These are phyloP conservation scores for Boletus subcaerulescens DNA, from an alignment of 768 basidiomycete genomes.

Conservation along the genomic window DNA sequence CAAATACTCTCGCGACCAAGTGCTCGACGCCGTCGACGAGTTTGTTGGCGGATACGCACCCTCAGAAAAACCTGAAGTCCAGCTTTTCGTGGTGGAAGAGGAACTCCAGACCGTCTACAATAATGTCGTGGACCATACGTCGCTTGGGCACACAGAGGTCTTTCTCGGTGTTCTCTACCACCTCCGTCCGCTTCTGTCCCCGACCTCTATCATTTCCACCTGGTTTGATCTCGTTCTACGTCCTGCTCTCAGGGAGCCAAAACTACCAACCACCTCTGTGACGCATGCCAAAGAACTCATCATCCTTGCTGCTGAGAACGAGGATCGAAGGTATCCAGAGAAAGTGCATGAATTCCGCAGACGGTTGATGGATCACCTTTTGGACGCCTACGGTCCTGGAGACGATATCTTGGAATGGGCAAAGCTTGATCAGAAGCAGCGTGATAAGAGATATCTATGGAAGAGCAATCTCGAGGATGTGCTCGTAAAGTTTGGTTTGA, in stretches of 20 bases:
- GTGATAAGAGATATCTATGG: conserved; percentile 62
- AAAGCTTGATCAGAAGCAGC: conserved; percentile 58
- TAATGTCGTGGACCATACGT: conserved; percentile 62
- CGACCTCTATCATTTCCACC: conserved; percentile 64
- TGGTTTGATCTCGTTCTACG: conserved; percentile 84
- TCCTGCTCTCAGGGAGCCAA: conserved; percentile 73
- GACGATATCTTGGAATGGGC: conserved; percentile 76
- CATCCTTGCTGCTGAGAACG: conserved; percentile 53
- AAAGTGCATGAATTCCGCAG: conserved; percentile 65
- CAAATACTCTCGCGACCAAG: conserved; percentile 46
- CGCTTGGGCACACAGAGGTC: conserved; percentile 57
- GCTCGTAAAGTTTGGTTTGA: conserved; percentile 60
- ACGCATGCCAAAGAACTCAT: conserved; percentile 73
- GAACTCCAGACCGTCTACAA: conserved; percentile 63
- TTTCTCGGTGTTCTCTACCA: conserved; percentile 66
- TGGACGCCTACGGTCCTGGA: conserved; percentile 70
- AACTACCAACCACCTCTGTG: conserved; percentile 53
- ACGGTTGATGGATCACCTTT: conserved; percentile 66
- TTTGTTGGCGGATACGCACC: conserved; percentile 52
- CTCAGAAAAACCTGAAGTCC: conserved; percentile 42
- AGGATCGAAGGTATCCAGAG: conserved; percentile 42
- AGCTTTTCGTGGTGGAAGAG: conserved; percentile 55
- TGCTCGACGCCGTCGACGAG: conserved; percentile 50
- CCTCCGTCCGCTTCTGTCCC: conserved; percentile 57
- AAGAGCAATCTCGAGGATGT: conserved; percentile 78